These are phyloP conservation scores for Thalia dealbata DNA, from an alignment of 176 grass and related monocot genomes.

Conservation along the genomic window DNA sequence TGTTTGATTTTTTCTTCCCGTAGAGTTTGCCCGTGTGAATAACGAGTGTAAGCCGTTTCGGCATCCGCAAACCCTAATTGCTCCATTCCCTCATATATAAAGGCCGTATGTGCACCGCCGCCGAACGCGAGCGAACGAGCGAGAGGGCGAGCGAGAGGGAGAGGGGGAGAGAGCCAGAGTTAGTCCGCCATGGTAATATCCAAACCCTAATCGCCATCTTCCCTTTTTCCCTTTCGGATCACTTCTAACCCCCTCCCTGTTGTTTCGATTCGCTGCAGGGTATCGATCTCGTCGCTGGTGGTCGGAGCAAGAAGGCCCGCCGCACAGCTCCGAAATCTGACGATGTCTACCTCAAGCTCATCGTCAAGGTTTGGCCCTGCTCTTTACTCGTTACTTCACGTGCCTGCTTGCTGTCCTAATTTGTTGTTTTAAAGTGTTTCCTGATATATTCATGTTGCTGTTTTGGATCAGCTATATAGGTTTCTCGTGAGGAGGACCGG, in stretches of 20 bases:
- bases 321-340: not conserved
- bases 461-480: not conserved
- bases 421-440: not conserved
- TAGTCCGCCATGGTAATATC: not conserved
- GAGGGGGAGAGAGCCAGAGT: too few relatives aligned
- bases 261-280: not conserved
- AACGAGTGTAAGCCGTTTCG: too few relatives aligned
- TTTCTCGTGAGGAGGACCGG: not conserved
- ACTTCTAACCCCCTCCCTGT: not conserved
- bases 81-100: not conserved
- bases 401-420: not conserved
- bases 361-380: not conserved
- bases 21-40: too few relatives aligned
- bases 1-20: too few relatives aligned
- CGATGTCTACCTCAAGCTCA: constrained; percentile 3
- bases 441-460: not conserved
- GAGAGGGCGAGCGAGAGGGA: not conserved
- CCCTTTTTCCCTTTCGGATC: not conserved
- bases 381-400: not conserved
- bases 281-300: constrained; percentile 4
- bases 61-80: not conserved
- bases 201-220: not conserved
- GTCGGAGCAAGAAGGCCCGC: constrained; percentile 3
- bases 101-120: not conserved
- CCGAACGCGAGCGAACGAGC: not conserved